Base-by-base conservation (phyloP, 352 stramenopile genomes). In the Phytophthora pini region DNA sequence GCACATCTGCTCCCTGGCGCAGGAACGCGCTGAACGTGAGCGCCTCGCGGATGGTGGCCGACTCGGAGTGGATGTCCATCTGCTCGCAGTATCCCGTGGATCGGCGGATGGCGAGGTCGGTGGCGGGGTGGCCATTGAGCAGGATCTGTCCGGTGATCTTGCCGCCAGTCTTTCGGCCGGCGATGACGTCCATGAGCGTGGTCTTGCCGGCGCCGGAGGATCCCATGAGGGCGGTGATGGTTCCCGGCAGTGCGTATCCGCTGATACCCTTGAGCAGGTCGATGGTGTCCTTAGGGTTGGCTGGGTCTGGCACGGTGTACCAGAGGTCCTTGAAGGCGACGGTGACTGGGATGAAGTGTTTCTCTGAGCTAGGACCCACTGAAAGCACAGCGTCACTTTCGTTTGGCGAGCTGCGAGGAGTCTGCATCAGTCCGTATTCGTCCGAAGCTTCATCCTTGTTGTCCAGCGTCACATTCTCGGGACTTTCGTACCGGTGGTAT, bases 51-150 rank as follows among this genome's bases (percentile, higher is more conserved):
- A 93, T 83, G 1, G 93, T 98, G 4, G 86, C 75, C 2, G 91
- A 97, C 38, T 91, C 76, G 10, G 80, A 86, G 31, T 97, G 80
- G 38, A 88, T 85, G 61, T 97, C 92, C 63, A 95, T 92, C 63
- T 97, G 90, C 55, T 84, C 73, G 38, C 76, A 82, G 50, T 85
- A 85, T 12, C 76, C 76, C 17, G 77, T 88, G 17, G 63, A 76
- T 5, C 78, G 76, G 10, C 72, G 74, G 34, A 83, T 85, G 20
- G 71, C 73, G 4, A 87, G 46, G 40, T 84, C 69, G 3, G 72
- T 83, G 1, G 75, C 89, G 0, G 70, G 58, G 60, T 94, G 73
- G 38, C 77, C 38, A 43, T 62, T 54, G 26, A 68, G 50, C 45
- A 63, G 51, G 22, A 68, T 63, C 4, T 62, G 24, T 3, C 60